Conservation (phyloP, 208 protist species). For the Leishmania turanica region DNA sequence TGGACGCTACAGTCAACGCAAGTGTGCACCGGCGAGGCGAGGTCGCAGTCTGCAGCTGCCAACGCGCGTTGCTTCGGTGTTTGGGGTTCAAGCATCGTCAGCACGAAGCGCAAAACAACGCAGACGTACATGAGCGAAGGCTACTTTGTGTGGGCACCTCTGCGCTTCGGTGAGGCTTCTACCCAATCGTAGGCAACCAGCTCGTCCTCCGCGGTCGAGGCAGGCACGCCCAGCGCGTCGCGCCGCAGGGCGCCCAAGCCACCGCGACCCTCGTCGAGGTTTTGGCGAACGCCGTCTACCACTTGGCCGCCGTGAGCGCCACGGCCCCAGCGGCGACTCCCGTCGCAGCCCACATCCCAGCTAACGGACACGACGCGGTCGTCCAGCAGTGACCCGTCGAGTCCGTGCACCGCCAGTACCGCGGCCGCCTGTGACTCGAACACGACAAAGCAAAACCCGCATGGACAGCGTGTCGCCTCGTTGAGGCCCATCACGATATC, state of each 20-base stretch:
- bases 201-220: slow-evolving; percentile 48
- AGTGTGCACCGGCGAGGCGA: neutral
- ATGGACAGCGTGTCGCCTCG: slow-evolving; percentile 93
- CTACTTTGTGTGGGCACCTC: slow-evolving; percentile 7
- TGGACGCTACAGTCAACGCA: neutral
- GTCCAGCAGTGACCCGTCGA: slow-evolving; percentile 77
- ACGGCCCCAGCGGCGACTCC: slow-evolving; percentile 79
- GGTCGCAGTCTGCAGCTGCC: neutral
- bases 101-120: neutral
- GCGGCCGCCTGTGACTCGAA: slow-evolving; percentile 93
- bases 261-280: slow-evolving; percentile 91
- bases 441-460: slow-evolving; percentile 99
- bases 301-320: slow-evolving; percentile 91
- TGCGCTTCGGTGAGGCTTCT: slow-evolving; percentile 33
- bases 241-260: slow-evolving; percentile 85
- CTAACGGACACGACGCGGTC: slow-evolving; percentile 82
- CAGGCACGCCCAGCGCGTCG: slow-evolving; percentile 62
- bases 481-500: slow-evolving; percentile 99
- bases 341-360: slow-evolving; percentile 89
- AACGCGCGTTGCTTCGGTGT: neutral
- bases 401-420: slow-evolving; percentile 87
- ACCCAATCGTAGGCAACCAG: slow-evolving; percentile 77
- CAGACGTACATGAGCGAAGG: neutral
- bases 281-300: slow-evolving; percentile 91
- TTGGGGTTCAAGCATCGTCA: neutral